Percentiles rank a stretch among this genome's conserved stretches.
Evolutionary conservation across 805 yeast genomes (phyloP).

Genomic region (Zygotorulaspora sp.): DNA sequence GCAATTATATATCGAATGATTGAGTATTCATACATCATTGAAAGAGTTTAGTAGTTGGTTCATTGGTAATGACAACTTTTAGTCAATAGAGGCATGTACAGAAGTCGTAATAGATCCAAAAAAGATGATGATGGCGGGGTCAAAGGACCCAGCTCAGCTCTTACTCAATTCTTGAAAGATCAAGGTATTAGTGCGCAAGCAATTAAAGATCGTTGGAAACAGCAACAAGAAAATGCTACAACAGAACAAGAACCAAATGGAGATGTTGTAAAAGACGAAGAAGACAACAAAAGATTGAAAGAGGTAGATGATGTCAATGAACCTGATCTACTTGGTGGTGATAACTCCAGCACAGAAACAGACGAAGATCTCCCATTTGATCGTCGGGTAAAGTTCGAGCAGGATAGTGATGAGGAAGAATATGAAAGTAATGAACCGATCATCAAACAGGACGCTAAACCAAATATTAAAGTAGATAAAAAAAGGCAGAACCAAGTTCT

Average conservation of each 20-base stretch:
- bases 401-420: slow-evolving; percentile 26
- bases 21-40: background rate
- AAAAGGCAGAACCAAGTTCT: slow-evolving; percentile 31
- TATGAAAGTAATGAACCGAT: slow-evolving; percentile 9
- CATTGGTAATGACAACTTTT: background rate
- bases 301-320: no score
- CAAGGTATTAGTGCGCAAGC: slow-evolving; percentile 86
- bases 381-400: slow-evolving; percentile 8
- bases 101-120: slow-evolving; percentile 25
- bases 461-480: slow-evolving; percentile 2
- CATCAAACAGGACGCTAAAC: background rate
- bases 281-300: slow-evolving; percentile 11
- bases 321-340: no score
- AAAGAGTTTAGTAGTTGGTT: background rate
- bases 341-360: slow-evolving; percentile 16
- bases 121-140: slow-evolving; percentile 30
- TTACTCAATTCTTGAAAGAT: slow-evolving; percentile 80
- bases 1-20: background rate
- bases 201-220: slow-evolving; percentile 50
- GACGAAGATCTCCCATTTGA: slow-evolving; percentile 12
- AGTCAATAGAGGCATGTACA: slow-evolving; percentile 17
- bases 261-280: slow-evolving; percentile 22
- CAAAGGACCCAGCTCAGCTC: slow-evolving; percentile 71
- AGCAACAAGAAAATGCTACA: slow-evolving; percentile 28
- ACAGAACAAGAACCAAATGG: slow-evolving; percentile 12